Evolutionary conservation across 176 grass and related monocot genomes (phyloP).

Genomic region (Poa pratensis): DNA sequence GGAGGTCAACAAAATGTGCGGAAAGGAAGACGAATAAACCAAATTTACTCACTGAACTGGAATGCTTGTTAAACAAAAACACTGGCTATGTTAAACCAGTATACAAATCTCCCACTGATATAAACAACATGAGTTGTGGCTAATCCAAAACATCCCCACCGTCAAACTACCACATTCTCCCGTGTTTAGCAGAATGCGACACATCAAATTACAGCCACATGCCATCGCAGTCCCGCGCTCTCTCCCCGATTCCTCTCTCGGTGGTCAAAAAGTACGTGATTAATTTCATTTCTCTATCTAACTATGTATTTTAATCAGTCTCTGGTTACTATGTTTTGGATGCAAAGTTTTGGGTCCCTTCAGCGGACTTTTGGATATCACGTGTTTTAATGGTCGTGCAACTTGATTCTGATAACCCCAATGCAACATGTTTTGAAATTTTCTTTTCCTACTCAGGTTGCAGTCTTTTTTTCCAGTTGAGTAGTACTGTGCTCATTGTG

Average conservation of each 20-base stretch:
- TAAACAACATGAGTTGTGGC: neutral
- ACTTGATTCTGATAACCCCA: neutral
- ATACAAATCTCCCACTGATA: neutral
- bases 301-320: neutral
- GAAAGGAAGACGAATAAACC: conserved; percentile 1
- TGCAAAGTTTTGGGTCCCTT: neutral
- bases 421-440: neutral
- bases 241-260: neutral
- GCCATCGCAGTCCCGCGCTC: neutral
- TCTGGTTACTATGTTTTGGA: neutral
- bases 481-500: neutral
- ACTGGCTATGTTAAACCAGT: conserved; percentile 10
- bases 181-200: neutral
- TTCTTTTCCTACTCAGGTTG: neutral
- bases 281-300: neutral
- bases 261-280: neutral
- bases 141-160: neutral
- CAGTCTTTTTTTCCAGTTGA: neutral
- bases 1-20: neutral
- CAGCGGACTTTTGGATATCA: neutral
- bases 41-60: neutral
- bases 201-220: neutral
- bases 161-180: neutral
- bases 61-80: conserved; percentile 7
- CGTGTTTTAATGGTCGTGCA: neutral